These are phyloP conservation scores for Penicillium polonicum DNA, from an alignment of 2,329 filamentous ascomycete genomes.

Conservation along the genomic window DNA sequence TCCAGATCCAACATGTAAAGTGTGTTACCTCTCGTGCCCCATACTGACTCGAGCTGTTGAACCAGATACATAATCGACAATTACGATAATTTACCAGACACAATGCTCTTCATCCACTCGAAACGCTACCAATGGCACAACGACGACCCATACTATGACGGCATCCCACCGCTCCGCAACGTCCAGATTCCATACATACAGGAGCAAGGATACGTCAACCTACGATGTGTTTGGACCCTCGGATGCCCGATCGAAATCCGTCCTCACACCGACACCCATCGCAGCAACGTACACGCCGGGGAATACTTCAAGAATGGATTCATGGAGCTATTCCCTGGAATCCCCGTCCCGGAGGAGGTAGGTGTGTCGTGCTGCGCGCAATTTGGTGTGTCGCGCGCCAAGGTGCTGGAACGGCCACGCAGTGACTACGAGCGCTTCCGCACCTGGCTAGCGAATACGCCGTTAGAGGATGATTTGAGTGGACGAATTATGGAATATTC, in stretches of 20 bases:
- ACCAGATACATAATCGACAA: constrained; percentile 45
- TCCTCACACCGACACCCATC: constrained; percentile 45
- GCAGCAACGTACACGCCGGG: constrained; percentile 49
- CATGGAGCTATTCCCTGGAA: constrained; percentile 48
- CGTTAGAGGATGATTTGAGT: constrained; percentile 49
- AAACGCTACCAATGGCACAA: constrained; percentile 49
- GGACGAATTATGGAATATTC: constrained; percentile 58
- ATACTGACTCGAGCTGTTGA: constrained; percentile 13
- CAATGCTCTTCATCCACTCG: constrained; percentile 45
- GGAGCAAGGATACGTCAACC: constrained; percentile 53
- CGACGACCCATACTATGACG: constrained; percentile 54
- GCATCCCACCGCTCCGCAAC: constrained; percentile 49
- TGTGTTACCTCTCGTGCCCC: neutral
- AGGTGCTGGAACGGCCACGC: constrained; percentile 46
- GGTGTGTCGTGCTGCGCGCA: constrained; percentile 57
- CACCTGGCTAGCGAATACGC: constrained; percentile 51
- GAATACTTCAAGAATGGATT: constrained; percentile 52
- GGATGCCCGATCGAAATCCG: constrained; percentile 54
- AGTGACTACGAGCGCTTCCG: constrained; percentile 51
- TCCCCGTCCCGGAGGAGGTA: constrained; percentile 44
- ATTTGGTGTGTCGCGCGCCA: constrained; percentile 52
- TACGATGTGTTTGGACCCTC: constrained; percentile 54
- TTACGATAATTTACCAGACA: constrained; percentile 42
- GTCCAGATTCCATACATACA: constrained; percentile 52
- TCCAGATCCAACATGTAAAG: constrained; percentile 6